phyloP scores from a whole-genome alignment of 768 basidiomycete species.

The Macrolepiota fuliginosa region DNA sequence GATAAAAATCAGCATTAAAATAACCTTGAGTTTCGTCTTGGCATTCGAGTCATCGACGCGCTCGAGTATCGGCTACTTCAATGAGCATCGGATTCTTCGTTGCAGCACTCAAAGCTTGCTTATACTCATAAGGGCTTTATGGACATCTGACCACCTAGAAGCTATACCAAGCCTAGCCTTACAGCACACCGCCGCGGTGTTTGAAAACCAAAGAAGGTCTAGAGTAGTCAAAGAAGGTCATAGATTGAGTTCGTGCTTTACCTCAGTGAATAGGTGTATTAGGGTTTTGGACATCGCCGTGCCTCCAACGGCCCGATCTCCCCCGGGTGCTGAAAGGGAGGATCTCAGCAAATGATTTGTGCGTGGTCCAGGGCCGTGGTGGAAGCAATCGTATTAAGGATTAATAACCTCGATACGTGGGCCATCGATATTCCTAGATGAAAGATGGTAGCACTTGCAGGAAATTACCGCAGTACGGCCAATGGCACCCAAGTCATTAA shows the following conservation, averaged over 20 bases:
- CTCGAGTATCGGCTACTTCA: not conserved
- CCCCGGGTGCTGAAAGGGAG: too few species aligned
- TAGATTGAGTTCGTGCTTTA: not conserved
- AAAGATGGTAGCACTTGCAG: too few species aligned
- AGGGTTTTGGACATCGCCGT: too few species aligned
- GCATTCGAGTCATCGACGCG: not conserved
- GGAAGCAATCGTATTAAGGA: too few species aligned
- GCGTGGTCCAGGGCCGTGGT: too few species aligned
- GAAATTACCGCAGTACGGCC: too few species aligned
- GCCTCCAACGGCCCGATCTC: too few species aligned
- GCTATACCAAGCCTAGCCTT: not conserved
- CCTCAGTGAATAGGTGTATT: too few species aligned
- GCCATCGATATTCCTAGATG: too few species aligned
- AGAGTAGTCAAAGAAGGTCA: not conserved
- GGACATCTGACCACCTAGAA: not conserved
- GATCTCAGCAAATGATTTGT: too few species aligned
- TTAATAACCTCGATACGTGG: too few species aligned
- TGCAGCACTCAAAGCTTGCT: not conserved
- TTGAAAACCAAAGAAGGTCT: not conserved
- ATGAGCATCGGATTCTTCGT: not conserved
- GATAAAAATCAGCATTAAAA: not conserved
- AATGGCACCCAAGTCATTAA: not conserved
- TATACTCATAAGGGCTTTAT: not conserved
- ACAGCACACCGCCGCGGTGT: slow-evolving; percentile 8
- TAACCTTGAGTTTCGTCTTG: not conserved